Base-by-base conservation (phyloP, 805 yeast species). In the Torulaspora franciscae region DNA sequence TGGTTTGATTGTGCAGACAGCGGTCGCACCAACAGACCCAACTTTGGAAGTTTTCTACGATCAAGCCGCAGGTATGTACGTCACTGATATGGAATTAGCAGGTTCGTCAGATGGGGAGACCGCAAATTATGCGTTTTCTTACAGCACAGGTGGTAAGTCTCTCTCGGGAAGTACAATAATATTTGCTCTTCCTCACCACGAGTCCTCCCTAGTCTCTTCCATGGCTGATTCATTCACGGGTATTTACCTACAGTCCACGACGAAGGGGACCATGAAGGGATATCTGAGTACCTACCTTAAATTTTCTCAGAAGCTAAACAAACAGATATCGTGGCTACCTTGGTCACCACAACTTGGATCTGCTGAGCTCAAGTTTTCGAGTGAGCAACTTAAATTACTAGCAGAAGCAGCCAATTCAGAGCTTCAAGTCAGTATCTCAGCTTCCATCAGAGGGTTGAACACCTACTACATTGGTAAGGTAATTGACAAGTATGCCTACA, bases 61-160 rank as follows among this genome's bases (percentile, higher is more conserved):
- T 23, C 42, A 43, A 28, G 79, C 84, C 15, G 90, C 93, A 32
- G 95, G 95, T 32, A 67, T 72, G 52, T 85, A 81, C 57, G 78
- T 76, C 3, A 72, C 73, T 2, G 71, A 70, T 27, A 81, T 80
- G 14, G 46, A 57, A 3, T 56, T 81, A 15, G 53, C 57, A 15
- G 86, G 84, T 43, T 60, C 72, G 19, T 52, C 72, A 11, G 66
- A 69, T 22, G 79, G 79, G 13, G 47, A 64, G 3, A 50, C 67
- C 22, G 83, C 80, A 8, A 58, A 65, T 13, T 81, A 79, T 58
- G 54, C 67, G 30, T 72, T 79, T 55, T 56, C 55, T 4, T 82
- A 79, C 62, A 51, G 61, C n/a, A 74, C 78, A 15, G 54, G 53
- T 25, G 87, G 87, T 34, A 42, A 55, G 3, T 79, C 85, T 4